Base-by-base conservation (phyloP, 305 asterid genomes). In the Striga hermonthica region DNA sequence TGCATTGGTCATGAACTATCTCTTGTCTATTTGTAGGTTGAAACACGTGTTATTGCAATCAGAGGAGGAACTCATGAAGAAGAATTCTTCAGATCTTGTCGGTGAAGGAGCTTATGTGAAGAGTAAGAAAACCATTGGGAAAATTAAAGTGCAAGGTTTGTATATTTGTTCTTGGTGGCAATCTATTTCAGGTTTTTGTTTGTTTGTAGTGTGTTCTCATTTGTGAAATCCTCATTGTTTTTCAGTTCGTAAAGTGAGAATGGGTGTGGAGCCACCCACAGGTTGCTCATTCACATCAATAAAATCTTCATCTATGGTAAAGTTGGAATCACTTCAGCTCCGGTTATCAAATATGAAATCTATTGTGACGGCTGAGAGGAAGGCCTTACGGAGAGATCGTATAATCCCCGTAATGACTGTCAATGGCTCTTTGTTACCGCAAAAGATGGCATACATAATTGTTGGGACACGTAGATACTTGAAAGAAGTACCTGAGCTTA, bases 221-320 rank as follows among this genome's bases (percentile, higher is more conserved):
- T n/a, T 14, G 15, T 59, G 31, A 12, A 43, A 8, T 15, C 37
- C 62, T 54, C 14, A 62, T 78, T 37, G 0, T 66, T 62, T 74
- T 83, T 76, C 95, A 93, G 99, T 93, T 57, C 88, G 96, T 35
- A 93, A 79, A 74, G 96, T 93, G 78, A 93, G 81, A 83, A 85
- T 90, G 91, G 96, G 81, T 48, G 43, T 93, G 69, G 99, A 93
- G 31, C 88, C 95, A 58, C 97, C 99, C 50, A 82, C 87, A 0
- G 99, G 97, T 28, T 93, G 99, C 74, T 76, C 87, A 70, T 83
- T 81, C 75, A 64, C 89, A 73, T 79, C 90, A 50, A 16, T 93
- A 71, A 90, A 83, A 78, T 75, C 86, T 53, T 71, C 94, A 15
- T 84, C 96, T 7, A 58, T 64, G 49, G 82, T 83, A 53, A 93